These are phyloP conservation scores for Phytophthora europaea DNA, from an alignment of 352 stramenopile species.

Conservation along the genomic window DNA sequence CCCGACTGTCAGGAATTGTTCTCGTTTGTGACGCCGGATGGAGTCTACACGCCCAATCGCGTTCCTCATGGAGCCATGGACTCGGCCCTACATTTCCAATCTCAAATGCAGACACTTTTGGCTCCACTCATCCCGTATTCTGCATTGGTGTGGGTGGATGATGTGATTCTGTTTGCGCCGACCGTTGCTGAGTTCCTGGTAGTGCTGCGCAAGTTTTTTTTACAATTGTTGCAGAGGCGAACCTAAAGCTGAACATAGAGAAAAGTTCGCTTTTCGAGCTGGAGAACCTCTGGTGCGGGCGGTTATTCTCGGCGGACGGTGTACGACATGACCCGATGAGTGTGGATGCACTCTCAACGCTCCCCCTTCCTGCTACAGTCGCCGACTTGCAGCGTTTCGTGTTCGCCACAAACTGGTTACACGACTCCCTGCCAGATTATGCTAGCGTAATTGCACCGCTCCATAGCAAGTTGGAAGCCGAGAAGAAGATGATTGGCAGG, in stretches of 20 bases:
- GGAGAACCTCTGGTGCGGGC: neutral
- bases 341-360: neutral
- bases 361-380: neutral
- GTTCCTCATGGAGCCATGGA: conserved; percentile 13
- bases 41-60: neutral
- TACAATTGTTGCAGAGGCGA: neutral
- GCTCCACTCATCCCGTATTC: conserved; percentile 13
- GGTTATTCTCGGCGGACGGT: neutral
- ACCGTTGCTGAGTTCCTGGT: neutral
- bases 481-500: neutral
- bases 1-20: neutral
- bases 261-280: neutral
- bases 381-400: neutral
- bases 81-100: neutral
- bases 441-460: neutral
- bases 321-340: neutral
- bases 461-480: neutral
- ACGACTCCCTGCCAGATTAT: neutral
- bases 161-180: conserved; percentile 30
- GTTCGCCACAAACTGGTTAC: neutral
- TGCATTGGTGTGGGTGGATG: conserved; percentile 36
- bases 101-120: neutral
- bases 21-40: neutral
- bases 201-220: neutral
- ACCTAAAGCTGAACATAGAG: neutral